Conservation (phyloP, 306 rosid genomes). For the Macrotyloma uniflorum region DNA sequence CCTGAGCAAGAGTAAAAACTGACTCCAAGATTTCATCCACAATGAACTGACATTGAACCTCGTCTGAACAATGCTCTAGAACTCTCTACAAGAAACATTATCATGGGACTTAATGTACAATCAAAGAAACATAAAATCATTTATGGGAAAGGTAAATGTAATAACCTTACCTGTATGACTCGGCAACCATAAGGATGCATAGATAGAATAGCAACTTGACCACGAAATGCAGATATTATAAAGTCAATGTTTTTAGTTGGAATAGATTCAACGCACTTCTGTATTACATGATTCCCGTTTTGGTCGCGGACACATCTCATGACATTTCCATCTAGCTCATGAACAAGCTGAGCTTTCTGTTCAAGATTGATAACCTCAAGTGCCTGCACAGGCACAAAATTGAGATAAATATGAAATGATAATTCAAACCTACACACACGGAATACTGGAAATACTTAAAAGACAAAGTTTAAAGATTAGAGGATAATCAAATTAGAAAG, state of each 20-base stretch:
- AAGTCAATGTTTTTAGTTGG: slow-evolving; percentile 54
- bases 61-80: slow-evolving; percentile 62
- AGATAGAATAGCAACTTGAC: slow-evolving; percentile 56
- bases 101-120: background rate
- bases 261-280: slow-evolving; percentile 65
- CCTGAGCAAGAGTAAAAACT: slow-evolving; percentile 61
- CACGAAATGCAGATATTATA: slow-evolving; percentile 59
- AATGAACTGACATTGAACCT: slow-evolving; percentile 61
- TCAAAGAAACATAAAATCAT: background rate
- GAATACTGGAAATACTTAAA: background rate
- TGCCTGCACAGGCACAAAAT: slow-evolving; percentile 49
- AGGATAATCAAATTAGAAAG: background rate
- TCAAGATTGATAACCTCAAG: slow-evolving; percentile 66
- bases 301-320: slow-evolving; percentile 70
- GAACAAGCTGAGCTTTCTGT: slow-evolving; percentile 65
- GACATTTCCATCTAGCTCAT: slow-evolving; percentile 65
- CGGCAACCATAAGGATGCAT: slow-evolving; percentile 74
- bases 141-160: slow-evolving; percentile 12
- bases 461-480: background rate
- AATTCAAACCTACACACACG: background rate
- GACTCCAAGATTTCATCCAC: slow-evolving; percentile 70
- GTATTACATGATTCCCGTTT: slow-evolving; percentile 74
- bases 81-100: slow-evolving; percentile 57
- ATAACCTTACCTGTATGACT: slow-evolving; percentile 57
- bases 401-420: slow-evolving; percentile 22